Percentiles rank a stretch among this genome's conserved stretches.
Evolutionary conservation across 2,329 filamentous ascomycete species (phyloP).

Genomic region (Pseudovirgaria hyperparasitica): DNA sequence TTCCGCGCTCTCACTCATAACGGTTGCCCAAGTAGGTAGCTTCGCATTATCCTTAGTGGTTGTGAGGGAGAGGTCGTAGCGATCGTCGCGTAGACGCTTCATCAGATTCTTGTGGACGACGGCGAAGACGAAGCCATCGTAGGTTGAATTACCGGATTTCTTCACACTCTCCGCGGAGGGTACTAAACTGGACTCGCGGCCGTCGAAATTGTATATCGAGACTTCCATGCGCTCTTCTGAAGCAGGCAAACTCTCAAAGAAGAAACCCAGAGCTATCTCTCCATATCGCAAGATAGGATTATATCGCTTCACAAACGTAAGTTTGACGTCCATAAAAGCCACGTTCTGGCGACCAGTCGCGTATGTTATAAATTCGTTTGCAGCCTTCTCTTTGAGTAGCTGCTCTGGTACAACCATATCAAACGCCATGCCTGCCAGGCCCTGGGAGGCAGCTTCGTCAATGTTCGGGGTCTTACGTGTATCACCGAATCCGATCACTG

Average conservation of each 20-base stretch:
- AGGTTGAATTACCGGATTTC: slow-evolving; percentile 46
- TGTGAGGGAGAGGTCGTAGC: slow-evolving; percentile 89
- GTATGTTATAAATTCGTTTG: slow-evolving; percentile 78
- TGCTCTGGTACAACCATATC: slow-evolving; percentile 39
- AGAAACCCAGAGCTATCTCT: slow-evolving; percentile 59
- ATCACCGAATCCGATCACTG: slow-evolving; percentile 67
- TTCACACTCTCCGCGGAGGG: slow-evolving; percentile 48
- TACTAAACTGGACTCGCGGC: slow-evolving; percentile 70
- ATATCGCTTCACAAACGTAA: slow-evolving; percentile 73
- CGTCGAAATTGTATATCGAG: slow-evolving; percentile 78
- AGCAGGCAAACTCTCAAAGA: slow-evolving; percentile 62
- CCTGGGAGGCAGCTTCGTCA: slow-evolving; percentile 33
- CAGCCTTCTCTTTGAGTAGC: slow-evolving; percentile 72
- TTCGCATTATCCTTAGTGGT: slow-evolving; percentile 86
- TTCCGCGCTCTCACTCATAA: slow-evolving; percentile 96
- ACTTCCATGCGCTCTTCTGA: slow-evolving; percentile 66
- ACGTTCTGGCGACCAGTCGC: slow-evolving; percentile 86
- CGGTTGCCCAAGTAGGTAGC: slow-evolving; percentile 76
- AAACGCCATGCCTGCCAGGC: slow-evolving; percentile 23
- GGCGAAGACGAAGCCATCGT: slow-evolving; percentile 88
- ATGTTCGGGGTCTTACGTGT: slow-evolving; percentile 32
- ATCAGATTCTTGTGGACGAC: slow-evolving; percentile 91
- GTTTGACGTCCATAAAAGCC: slow-evolving; percentile 76
- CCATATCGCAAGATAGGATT: slow-evolving; percentile 59
- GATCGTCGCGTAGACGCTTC: slow-evolving; percentile 78